Conservation (phyloP, 2,329 filamentous ascomycete species). For the Chrysoporthe cubensis region DNA sequence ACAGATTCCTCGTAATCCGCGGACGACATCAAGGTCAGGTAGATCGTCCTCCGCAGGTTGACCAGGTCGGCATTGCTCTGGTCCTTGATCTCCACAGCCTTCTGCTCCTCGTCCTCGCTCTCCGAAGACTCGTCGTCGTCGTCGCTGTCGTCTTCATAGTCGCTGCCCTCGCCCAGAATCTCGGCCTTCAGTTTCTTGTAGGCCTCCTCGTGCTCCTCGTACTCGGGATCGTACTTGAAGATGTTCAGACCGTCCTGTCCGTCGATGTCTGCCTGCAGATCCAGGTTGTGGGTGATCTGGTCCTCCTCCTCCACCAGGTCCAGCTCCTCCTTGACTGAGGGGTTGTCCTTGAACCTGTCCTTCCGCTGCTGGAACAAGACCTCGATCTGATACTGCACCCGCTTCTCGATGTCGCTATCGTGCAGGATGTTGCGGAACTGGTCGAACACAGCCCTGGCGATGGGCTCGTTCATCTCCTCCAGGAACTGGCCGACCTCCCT, state of each 20-base stretch:
- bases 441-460: constrained; percentile 89
- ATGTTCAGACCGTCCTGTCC: constrained; percentile 89
- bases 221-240: constrained; percentile 91
- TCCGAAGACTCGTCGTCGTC: constrained; percentile 72
- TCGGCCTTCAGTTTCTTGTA: constrained; percentile 90
- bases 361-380: constrained; percentile 96
- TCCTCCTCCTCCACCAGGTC: constrained; percentile 98
- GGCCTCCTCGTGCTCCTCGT: constrained; percentile 86
- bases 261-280: constrained; percentile 82
- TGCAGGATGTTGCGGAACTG: constrained; percentile 95
- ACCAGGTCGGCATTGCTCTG: constrained; percentile 96
- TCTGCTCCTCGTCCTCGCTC: constrained; percentile 77
- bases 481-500: constrained; percentile 92
- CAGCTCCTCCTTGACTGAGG: constrained; percentile 85
- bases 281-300: constrained; percentile 88
- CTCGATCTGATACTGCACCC: constrained; percentile 99
- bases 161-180: constrained; percentile 91
- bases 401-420: constrained; percentile 95
- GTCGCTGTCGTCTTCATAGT: constrained; percentile 71
- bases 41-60: constrained; percentile 90
- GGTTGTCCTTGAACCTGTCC: constrained; percentile 95
- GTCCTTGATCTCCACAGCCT: constrained; percentile 94
- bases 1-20: constrained; percentile 96
- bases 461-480: constrained; percentile 91
- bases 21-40: constrained; percentile 96